Evolutionary conservation across 306 rosid species (phyloP), one percentile per base, ranked within the genome.

Genomic region (Hippophae tibetana): DNA sequence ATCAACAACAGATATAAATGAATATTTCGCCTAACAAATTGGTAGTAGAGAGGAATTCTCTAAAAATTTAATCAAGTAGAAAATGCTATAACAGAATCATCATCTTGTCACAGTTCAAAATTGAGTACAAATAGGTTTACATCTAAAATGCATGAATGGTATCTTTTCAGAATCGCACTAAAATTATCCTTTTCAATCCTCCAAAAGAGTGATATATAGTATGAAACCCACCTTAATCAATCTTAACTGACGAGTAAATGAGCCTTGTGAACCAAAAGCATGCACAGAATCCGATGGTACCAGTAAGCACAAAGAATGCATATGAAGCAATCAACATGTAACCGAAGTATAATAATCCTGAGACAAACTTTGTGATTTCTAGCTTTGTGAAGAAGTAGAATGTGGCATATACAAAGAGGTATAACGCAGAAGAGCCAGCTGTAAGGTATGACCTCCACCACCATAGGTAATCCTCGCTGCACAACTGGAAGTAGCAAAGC

Each of bases 311-410:
- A 55, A 92, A 92, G 77, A 92, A 92, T 31, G 98, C 89, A 55
- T 87, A 92, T 1, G 98, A 87, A 13, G 87, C 96, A 63, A 92
- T 92, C 45, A 83, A 83, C 98, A 92, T 92, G 85, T 92, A 92
- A 12, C 98, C 96, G 6, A 92, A 92, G 81, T 87, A 87, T 42
- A 92, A 70, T 52, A 87, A 64, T 2, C 78, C 98, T 7, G 98
- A 92, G 13, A 92, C 93, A 68, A 83, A 65, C 86, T 92, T 92
- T 7, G 98, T 78, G 93, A 92, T 92, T 70, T 92, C 98, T 46
- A 92, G 98, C 93, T 92, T 92, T 31, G 98, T 85, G 83, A 92
- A 92, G 93, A 92, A 92, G 89, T 92, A 92, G 85, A 92, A 87
- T 8, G 95, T 80, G 8, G 98, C 95, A 63, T 92, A 92, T 26